Evolutionary conservation across 2,329 filamentous ascomycete genomes (phyloP), one percentile per base, ranked within the genome.

Genomic region (Chaetomium sp.): DNA sequence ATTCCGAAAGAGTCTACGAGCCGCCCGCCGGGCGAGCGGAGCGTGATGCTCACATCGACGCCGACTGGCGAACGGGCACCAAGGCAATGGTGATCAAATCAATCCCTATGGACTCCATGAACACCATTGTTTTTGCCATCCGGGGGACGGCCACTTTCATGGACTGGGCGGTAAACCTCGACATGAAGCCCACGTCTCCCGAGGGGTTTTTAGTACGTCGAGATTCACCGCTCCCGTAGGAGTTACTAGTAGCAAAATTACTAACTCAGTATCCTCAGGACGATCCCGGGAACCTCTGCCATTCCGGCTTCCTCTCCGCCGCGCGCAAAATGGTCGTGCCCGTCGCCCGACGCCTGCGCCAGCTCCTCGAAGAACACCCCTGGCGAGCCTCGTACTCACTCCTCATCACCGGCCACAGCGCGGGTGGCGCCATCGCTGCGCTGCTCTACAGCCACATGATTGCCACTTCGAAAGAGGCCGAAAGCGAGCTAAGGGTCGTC

Each of bases 41-140:
- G 69, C 77, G 78, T 10, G 82, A 88, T 62, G 78, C 85, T 2
- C 87, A 88, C 62, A 78, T 94, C 38, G 78, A 84, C 38, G 82
- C 87, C 3, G 83, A 91, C 68, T 88, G 85, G 79, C 77, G 78
- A 19, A 77, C 80, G 3, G 88, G 88, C n/a, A 87, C 88, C 1
- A 92, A 91, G 68, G 87, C 89, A 32, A 92, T 92, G 85, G 84
- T 88, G 12, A 85, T 95, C 67, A 92, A 91, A 66, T 89, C 86
- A 0, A 79, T 91, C 0, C 83, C 88, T 1, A 82, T 91, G 67
- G 89, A 94, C 65, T 78, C 89, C 64, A 84, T 86, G 73, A 83
- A 88, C 66, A 85, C 86, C 14, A 86, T 95, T 54, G 86, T 95
- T 9, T 88, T 95, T 65, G 89, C 90, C 11, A 88, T 95, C 59